phyloP scores from a whole-genome alignment of 257 asterid genomes.

The Linaria vulgaris region DNA sequence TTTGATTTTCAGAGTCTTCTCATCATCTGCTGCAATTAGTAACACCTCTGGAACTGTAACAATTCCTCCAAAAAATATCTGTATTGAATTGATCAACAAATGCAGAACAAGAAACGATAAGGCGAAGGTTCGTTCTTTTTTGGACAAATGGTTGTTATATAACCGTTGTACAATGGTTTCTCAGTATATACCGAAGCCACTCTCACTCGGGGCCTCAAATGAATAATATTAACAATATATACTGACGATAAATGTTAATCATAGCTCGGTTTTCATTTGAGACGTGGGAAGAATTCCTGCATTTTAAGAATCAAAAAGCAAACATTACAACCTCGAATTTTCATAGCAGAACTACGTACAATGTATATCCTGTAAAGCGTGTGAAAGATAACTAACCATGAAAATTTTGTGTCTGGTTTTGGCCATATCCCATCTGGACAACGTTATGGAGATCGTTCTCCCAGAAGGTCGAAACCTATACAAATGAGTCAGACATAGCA shows the following conservation, averaged over 20 bases:
- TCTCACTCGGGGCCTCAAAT: conserved; percentile 72
- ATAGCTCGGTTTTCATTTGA: conserved; percentile 72
- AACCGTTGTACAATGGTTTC: conserved; percentile 25
- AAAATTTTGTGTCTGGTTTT: conserved; percentile 52
- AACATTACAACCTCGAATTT: conserved; percentile 12
- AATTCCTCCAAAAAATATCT: conserved; percentile 33
- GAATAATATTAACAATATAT: conserved; percentile 39
- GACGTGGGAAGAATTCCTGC: conserved; percentile 50
- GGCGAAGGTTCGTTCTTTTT: conserved; percentile 7
- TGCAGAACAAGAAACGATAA: conserved; percentile 19
- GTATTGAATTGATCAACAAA: conserved; percentile 17
- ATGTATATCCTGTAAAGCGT: neutral
- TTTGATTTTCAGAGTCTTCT: conserved; percentile 25
- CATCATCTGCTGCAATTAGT: conserved; percentile 28
- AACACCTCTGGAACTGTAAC: conserved; percentile 19
- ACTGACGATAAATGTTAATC: conserved; percentile 28
- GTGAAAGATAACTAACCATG: conserved; percentile 47
- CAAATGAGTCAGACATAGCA: neutral
- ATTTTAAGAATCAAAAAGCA: conserved; percentile 15
- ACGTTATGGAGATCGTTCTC: conserved; percentile 82
- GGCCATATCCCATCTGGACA: conserved; percentile 82
- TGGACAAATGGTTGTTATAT: conserved; percentile 5
- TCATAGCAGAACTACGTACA: neutral
- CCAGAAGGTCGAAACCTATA: conserved; percentile 65
- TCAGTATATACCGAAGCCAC: conserved; percentile 82